phyloP scores from a whole-genome alignment of 2,329 filamentous ascomycete genomes.

The Claviceps sp. region DNA sequence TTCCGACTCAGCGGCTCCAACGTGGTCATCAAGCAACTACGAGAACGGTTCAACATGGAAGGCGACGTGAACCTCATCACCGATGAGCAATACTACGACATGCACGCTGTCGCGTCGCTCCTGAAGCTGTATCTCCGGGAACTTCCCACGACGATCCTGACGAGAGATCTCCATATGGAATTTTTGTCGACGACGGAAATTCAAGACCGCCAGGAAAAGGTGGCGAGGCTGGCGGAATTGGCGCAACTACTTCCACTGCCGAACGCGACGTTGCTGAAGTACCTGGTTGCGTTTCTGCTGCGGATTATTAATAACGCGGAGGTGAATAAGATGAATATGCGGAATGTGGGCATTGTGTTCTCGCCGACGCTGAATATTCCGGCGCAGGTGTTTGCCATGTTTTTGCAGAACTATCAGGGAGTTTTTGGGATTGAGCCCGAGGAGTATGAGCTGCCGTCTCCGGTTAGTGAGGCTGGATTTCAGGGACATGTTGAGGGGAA shows the following conservation, averaged over 20 bases:
- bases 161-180: conserved; percentile 76
- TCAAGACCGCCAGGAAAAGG: conserved; percentile 59
- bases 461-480: conserved; percentile 25
- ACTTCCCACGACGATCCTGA: conserved; percentile 80
- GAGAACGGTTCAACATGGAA: conserved; percentile 86
- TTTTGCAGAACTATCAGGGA: conserved; percentile 76
- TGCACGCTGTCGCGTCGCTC: conserved; percentile 87
- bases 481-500: conserved; percentile 17
- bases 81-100: conserved; percentile 80
- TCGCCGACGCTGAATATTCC: conserved; percentile 95
- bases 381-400: conserved; percentile 83
- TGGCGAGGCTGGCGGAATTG: conserved; percentile 60
- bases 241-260: conserved; percentile 67
- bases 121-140: conserved; percentile 91
- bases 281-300: conserved; percentile 78
- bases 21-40: conserved; percentile 77
- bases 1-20: conserved; percentile 97
- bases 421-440: conserved; percentile 68
- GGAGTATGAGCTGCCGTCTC: conserved; percentile 43
- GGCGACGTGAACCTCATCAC: conserved; percentile 77
- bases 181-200: conserved; percentile 79
- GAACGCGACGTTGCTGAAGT: conserved; percentile 70
- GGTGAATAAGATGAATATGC: conserved; percentile 94
- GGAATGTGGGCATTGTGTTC: conserved; percentile 96
- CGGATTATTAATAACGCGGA: conserved; percentile 83